Evolutionary conservation across 352 stramenopile species (phyloP).

Genomic region (Phytopythium ostracodes): DNA sequence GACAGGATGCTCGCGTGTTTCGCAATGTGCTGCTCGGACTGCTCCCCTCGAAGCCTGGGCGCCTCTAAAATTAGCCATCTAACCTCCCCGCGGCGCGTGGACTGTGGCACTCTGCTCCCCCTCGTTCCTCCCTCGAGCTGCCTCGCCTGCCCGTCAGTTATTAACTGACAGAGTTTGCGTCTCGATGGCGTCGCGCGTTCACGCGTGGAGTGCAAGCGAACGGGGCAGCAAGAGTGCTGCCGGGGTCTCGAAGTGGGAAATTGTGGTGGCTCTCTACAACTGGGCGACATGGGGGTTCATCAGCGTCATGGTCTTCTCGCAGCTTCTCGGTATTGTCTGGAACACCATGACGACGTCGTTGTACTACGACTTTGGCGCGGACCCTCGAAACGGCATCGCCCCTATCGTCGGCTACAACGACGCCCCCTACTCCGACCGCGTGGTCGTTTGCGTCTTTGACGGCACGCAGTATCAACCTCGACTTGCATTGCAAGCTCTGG

Average conservation of each 20-base stretch:
- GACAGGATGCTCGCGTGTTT: too few relatives aligned
- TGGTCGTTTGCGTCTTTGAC: conserved; percentile 30
- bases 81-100: too few relatives aligned
- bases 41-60: too few relatives aligned
- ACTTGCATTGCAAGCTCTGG: conserved; percentile 18
- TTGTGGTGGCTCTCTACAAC: conserved; percentile 13
- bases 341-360: conserved; percentile 4
- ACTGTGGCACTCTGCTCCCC: too few relatives aligned
- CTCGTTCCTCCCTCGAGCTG: background rate
- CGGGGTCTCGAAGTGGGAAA: background rate
- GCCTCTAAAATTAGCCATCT: too few relatives aligned
- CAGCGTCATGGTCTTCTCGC: conserved; percentile 15
- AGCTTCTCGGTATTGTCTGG: conserved; percentile 24
- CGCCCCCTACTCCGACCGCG: conserved; percentile 35
- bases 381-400: conserved; percentile 6
- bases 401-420: conserved; percentile 35
- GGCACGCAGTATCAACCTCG: conserved; percentile 22
- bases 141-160: background rate
- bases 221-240: background rate
- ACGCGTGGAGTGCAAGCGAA: background rate
- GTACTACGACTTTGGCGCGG: conserved; percentile 8
- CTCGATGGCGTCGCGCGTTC: background rate
- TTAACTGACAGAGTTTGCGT: background rate
- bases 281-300: conserved; percentile 26
- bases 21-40: too few relatives aligned